Evolutionary conservation across 2,329 filamentous ascomycete species (phyloP).

Genomic region (Fusarium subglutinans): DNA sequence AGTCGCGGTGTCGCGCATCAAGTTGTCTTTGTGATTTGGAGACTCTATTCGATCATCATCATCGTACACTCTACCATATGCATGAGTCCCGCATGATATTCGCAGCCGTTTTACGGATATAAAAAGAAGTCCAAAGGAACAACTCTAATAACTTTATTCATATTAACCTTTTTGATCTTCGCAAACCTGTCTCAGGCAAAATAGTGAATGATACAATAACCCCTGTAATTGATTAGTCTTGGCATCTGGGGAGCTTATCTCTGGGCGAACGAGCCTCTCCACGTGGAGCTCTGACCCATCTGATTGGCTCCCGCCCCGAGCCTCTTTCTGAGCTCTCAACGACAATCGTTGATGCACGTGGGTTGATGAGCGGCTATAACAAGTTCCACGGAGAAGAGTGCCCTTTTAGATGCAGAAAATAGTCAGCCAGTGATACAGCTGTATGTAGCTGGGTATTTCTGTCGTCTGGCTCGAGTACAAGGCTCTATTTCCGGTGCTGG

Average conservation of each 20-base stretch:
- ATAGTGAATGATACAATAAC: background rate
- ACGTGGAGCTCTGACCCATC: conserved; percentile 9
- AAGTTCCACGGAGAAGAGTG: background rate
- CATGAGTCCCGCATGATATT: background rate
- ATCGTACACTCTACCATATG: background rate
- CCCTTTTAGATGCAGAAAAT: background rate
- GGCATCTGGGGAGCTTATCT: conserved; percentile 16
- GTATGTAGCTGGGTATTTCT: fast-evolving
- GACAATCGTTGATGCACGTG: conserved; percentile 29
- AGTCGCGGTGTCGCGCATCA: too few relatives aligned
- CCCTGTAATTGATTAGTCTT: conserved; percentile 17
- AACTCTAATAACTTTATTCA: background rate
- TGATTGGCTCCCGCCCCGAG: conserved; percentile 17
- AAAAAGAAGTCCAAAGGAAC: background rate
- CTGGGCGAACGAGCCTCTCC: conserved; percentile 23
- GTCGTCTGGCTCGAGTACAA: background rate
- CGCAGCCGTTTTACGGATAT: background rate
- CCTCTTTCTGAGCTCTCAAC: conserved; percentile 22
- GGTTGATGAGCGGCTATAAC: background rate
- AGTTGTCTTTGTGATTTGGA: too few relatives aligned
- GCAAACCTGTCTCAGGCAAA: background rate
- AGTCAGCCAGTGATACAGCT: fast-evolving
- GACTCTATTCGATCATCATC: background rate
- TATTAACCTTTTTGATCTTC: background rate
- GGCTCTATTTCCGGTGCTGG: background rate